Percentiles rank a stretch among this genome's conserved stretches.
Conservation (phyloP, 139 green algal genomes). For the Haematococcus sp. region DNA sequence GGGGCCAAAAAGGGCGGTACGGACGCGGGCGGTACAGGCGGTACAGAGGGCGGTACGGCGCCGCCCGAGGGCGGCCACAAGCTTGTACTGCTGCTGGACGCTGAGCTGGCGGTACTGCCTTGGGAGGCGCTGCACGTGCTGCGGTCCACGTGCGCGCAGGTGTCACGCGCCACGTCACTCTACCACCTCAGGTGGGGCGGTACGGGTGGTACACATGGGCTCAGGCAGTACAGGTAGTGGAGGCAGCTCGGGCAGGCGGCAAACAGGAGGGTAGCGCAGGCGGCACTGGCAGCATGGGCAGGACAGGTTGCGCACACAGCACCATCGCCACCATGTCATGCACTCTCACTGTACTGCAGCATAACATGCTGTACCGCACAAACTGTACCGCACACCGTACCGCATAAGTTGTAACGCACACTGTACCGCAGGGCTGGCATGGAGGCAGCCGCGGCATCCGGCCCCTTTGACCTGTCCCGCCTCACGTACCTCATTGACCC, state of each 20-base stretch:
- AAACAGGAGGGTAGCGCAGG: not conserved
- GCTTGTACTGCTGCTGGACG: slow-evolving; percentile 46
- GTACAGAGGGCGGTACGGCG: slow-evolving; percentile 10
- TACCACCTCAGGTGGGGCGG: slow-evolving; percentile 12
- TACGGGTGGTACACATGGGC: slow-evolving; percentile 4
- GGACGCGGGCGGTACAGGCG: no score
- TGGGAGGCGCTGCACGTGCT: slow-evolving; percentile 38
- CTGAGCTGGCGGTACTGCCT: slow-evolving; percentile 32
- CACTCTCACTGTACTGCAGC: no score
- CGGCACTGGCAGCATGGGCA: not conserved
- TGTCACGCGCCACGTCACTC: slow-evolving; percentile 34
- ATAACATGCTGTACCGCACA: no score
- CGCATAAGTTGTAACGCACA: no score
- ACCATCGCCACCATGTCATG: no score
- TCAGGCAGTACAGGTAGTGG: not conserved
- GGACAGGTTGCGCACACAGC: not conserved
- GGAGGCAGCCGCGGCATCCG: not conserved
- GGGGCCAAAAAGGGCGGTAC: no score
- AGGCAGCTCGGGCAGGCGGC: not conserved
- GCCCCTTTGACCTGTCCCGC: slow-evolving; percentile 21
- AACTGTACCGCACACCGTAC: no score
- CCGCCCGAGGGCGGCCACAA: not conserved
- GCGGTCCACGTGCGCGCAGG: slow-evolving; percentile 9
- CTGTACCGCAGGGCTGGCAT: not conserved
- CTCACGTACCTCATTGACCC: slow-evolving; percentile 41